Conservation (phyloP, 495 filamentous ascomycete genomes). For the Opeltia flavorubescens region DNA sequence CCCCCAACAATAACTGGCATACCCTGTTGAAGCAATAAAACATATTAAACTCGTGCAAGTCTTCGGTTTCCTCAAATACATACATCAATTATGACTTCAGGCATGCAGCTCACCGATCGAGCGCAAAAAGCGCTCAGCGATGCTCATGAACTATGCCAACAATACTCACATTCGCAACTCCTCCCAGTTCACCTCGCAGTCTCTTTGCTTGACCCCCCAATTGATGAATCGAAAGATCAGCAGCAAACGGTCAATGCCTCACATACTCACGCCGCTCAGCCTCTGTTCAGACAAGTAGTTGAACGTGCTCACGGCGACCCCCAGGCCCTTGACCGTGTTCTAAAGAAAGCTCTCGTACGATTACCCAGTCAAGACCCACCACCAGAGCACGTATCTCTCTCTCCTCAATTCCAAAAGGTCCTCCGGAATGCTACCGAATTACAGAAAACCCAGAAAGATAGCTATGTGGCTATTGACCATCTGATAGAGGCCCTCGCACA, state of each 20-base stretch:
- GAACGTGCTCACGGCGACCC: conserved; percentile 88
- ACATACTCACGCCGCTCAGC: conserved; percentile 38
- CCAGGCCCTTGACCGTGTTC: conserved; percentile 68
- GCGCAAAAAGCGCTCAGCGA: conserved; percentile 79
- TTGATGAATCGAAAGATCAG: conserved; percentile 64
- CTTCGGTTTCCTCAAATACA: not conserved
- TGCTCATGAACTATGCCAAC: conserved; percentile 65
- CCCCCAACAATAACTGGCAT: too few relatives aligned
- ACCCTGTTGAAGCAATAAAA: too few relatives aligned
- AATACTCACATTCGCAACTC: conserved; percentile 83
- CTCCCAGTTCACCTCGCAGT: conserved; percentile 80
- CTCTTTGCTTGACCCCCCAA: conserved; percentile 68
- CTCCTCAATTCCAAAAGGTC: conserved; percentile 67
- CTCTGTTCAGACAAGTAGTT: conserved; percentile 84
- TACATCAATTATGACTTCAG: conserved; percentile 22
- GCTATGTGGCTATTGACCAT: conserved; percentile 86
- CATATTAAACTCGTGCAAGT: too few relatives aligned
- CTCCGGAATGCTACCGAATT: conserved; percentile 75
- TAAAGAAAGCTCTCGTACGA: conserved; percentile 85
- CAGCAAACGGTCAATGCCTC: conserved; percentile 47
- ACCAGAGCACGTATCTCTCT: conserved; percentile 68
- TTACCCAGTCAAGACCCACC: conserved; percentile 89
- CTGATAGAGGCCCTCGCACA: conserved; percentile 73
- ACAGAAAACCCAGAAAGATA: conserved; percentile 90
- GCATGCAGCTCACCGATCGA: conserved; percentile 81